Evolutionary conservation across 2,329 filamentous ascomycete species (phyloP).

Genomic region (Pseudogymnoascus sp.): DNA sequence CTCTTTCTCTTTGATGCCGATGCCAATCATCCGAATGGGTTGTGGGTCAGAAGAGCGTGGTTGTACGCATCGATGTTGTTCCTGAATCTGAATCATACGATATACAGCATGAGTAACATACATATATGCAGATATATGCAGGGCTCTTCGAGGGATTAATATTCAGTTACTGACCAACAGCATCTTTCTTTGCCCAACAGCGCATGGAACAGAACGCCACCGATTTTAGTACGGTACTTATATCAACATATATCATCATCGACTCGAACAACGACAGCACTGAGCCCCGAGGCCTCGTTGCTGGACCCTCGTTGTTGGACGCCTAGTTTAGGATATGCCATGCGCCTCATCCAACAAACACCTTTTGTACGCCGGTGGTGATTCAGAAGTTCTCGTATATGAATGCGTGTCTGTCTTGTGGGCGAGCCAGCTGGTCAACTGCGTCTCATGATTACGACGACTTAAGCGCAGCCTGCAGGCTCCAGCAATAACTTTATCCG

Average conservation of each 20-base stretch:
- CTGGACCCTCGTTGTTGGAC: background rate
- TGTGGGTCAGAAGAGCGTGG: background rate
- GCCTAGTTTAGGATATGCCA: background rate
- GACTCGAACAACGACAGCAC: background rate
- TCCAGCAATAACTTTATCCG: background rate
- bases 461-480: conserved; percentile 4
- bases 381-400: background rate
- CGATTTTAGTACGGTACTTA: background rate
- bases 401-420: background rate
- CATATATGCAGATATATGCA: background rate
- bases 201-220: background rate
- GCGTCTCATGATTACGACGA: conserved; percentile 8
- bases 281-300: background rate
- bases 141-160: conserved; percentile 1
- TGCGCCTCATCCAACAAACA: conserved; percentile 4
- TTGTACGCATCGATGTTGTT: conserved; percentile 2
- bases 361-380: background rate
- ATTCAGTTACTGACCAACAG: background rate
- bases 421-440: background rate
- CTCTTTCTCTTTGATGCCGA: background rate
- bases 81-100: conserved; percentile 6
- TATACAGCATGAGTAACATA: background rate
- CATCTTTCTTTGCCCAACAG: background rate
- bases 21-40: background rate
- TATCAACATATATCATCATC: too few species aligned